These are phyloP conservation scores for Volvox reticuliferus DNA, from an alignment of 139 green algal species.

Conservation along the genomic window DNA sequence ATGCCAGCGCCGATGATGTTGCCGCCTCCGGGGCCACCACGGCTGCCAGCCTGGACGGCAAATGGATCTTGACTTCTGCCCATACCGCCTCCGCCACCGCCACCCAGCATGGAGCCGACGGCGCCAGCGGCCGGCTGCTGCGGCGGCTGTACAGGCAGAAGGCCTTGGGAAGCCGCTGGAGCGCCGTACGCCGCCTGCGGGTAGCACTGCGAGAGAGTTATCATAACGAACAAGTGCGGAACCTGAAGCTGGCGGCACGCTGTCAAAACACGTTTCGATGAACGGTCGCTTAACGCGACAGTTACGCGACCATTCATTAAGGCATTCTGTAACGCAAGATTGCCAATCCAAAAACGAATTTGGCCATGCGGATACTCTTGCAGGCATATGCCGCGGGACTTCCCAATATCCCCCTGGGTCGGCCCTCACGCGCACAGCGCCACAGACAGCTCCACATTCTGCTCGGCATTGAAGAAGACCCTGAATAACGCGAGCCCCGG, in stretches of 20 bases:
- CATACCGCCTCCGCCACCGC: not conserved
- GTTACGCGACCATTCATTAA: no score
- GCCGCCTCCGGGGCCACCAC: not conserved
- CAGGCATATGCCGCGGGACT: not conserved
- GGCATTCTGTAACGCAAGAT: no score
- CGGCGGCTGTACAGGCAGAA: not conserved
- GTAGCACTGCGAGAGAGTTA: not conserved
- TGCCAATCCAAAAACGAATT: not conserved
- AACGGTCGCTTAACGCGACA: not conserved
- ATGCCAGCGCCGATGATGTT: not conserved
- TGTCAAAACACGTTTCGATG: not conserved
- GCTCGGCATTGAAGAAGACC: no score
- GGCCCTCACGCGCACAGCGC: no score
- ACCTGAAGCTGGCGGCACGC: not conserved
- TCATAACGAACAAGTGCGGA: not conserved
- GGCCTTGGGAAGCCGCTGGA: not conserved
- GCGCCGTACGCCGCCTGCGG: slow-evolving; percentile 9
- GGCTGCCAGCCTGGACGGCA: not conserved
- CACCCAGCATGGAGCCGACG: not conserved
- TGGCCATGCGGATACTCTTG: not conserved
- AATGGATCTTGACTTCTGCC: not conserved
- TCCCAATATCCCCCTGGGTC: not conserved
- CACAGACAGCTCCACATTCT: no score
- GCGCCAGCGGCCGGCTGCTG: not conserved
- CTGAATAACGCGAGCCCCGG: no score